These are phyloP conservation scores for Waltiozyma sp. DNA, from an alignment of 1,139 yeast genomes.

Conservation along the genomic window DNA sequence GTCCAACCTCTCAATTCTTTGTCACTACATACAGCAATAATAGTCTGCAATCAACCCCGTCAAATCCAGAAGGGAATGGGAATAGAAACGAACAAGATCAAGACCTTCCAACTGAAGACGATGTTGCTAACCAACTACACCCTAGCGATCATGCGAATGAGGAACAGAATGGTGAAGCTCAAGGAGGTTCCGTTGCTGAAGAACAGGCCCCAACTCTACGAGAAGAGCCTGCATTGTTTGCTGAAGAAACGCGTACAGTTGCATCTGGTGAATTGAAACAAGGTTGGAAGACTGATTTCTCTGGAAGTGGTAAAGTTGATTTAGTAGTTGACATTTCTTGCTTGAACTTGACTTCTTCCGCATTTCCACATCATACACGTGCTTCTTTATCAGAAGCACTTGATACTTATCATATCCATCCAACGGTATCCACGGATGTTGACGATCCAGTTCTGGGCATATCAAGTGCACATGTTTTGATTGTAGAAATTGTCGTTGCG, in stretches of 20 bases:
- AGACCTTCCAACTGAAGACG: constrained; percentile 1
- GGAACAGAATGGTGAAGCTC: too few species aligned
- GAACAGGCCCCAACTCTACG: constrained; percentile 19
- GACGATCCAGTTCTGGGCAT: constrained; percentile 78
- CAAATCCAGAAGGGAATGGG: constrained; percentile 3
- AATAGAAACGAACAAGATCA: constrained; percentile 4
- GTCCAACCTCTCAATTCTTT: constrained; percentile 24
- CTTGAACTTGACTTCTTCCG: constrained; percentile 21
- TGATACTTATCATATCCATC: constrained; percentile 21
- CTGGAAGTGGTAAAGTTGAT: constrained; percentile 66
- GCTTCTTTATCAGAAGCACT: constrained; percentile 14
- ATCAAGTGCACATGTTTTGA: constrained; percentile 59
- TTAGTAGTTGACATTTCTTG: constrained; percentile 59
- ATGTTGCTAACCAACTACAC: constrained; percentile 18
- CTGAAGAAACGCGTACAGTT: constrained; percentile 65
- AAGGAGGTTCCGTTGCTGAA: constrained; percentile 12
- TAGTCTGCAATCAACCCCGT: constrained; percentile 1
- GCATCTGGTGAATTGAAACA: constrained; percentile 70
- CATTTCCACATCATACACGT: constrained; percentile 14
- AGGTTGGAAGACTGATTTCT: constrained; percentile 93
- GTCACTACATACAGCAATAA: constrained; percentile 9
- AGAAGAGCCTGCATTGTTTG: constrained; percentile 34
- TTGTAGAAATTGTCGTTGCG: constrained; percentile 85
- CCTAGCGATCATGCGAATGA: constrained; percentile 31
- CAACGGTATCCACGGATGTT: constrained; percentile 68